phyloP scores from a whole-genome alignment of 352 stramenopile species.

The Phytopythium oedochilum region DNA sequence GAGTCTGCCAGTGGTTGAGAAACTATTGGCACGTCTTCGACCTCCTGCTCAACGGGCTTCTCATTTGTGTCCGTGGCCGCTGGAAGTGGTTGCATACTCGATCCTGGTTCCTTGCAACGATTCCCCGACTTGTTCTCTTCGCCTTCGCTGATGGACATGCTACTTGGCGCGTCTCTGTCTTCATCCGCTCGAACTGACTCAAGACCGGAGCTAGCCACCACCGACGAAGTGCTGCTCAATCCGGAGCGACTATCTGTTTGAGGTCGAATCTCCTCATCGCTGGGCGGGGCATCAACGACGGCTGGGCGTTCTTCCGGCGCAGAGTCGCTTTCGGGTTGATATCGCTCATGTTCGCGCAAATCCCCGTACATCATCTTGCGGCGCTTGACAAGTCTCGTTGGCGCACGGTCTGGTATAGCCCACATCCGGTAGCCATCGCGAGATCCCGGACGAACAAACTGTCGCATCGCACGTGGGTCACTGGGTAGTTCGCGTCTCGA shows the following conservation, averaged over 20 bases:
- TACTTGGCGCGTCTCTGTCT: neutral
- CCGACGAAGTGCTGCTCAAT: neutral
- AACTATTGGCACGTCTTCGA: neutral
- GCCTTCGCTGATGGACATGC: neutral
- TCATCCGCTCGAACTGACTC: neutral
- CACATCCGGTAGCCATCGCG: neutral
- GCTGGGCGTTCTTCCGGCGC: neutral
- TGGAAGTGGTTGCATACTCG: neutral
- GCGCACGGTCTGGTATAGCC: neutral
- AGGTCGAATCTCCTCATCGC: neutral
- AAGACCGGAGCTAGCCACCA: neutral
- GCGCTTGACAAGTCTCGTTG: conserved; percentile 19
- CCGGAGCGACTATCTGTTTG: neutral
- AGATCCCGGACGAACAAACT: neutral
- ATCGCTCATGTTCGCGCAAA: neutral
- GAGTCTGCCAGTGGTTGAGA: neutral
- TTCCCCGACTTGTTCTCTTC: neutral
- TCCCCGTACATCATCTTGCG: conserved; percentile 13
- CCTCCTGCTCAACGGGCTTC: neutral
- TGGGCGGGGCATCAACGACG: neutral
- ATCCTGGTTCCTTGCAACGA: neutral
- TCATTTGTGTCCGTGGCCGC: neutral
- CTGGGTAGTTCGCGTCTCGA: neutral
- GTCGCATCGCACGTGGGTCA: neutral
- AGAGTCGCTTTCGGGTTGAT: neutral